phyloP scores from a whole-genome alignment of 129 eudicot genomes.

The Chrysanthemum makinoi region DNA sequence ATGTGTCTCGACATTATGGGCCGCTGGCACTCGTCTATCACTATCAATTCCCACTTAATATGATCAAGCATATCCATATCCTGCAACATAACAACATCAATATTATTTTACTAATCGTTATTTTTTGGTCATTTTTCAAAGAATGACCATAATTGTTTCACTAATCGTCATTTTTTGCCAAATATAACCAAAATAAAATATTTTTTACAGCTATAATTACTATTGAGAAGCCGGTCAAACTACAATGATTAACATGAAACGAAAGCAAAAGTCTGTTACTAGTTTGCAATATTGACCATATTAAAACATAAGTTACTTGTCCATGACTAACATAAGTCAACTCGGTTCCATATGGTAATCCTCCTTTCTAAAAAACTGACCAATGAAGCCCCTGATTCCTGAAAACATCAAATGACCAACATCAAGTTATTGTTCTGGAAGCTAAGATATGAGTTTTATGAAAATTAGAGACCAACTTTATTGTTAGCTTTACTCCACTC shows the following conservation, averaged over 20 bases:
- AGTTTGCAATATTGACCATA: background rate
- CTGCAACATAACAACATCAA: conserved; percentile 22
- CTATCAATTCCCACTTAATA: conserved; percentile 42
- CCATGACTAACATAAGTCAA: conserved; percentile 76
- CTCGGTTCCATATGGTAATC: conserved; percentile 91
- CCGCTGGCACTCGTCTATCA: conserved; percentile 42
- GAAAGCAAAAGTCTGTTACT: too few species aligned
- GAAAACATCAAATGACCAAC: conserved; percentile 18
- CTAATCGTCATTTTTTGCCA: too few species aligned
- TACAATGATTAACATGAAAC: too few species aligned
- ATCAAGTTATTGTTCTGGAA: conserved; percentile 21
- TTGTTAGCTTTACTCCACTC: conserved; percentile 54
- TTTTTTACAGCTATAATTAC: too few species aligned
- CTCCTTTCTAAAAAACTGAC: conserved; percentile 76
- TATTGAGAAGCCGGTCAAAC: too few species aligned
- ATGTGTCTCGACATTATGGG: conserved; percentile 11
- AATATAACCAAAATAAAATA: too few species aligned
- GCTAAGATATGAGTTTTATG: background rate
- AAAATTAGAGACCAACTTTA: conserved; percentile 47
- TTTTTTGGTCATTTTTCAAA: too few species aligned
- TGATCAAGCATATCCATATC: conserved; percentile 32
- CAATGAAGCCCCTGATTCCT: conserved; percentile 81
- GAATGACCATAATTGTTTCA: too few species aligned
- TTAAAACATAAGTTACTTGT: conserved; percentile 42
- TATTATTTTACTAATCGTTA: conserved; percentile 10